Evolutionary conservation across 495 filamentous ascomycete species (phyloP), one percentile per base, ranked within the genome.

Genomic region (Daldinia loculata): DNA sequence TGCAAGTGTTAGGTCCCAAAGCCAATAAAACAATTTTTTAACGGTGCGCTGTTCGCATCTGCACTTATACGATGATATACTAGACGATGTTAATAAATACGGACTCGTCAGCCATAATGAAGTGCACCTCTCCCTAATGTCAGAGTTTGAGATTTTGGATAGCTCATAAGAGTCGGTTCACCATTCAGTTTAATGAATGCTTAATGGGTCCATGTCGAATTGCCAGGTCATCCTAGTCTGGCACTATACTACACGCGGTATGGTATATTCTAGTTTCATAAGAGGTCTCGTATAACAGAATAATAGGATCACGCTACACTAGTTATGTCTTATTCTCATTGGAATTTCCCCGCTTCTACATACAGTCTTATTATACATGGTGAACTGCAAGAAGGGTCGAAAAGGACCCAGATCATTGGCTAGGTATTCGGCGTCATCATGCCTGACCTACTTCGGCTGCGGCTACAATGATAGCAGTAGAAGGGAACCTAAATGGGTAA

Each of bases 281-380:
- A 17, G 14, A 29, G 19, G 52, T 59, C 60, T 72, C 69, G 69
- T 71, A 71, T 71, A 71, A 19, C 14, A 39, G 27, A 12, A 58
- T 39, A 62, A 59, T 51, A 26, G 55, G 48, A 53, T 60, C 19
- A 41, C 55, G 63, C 50, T 67, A 41, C 55, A 58, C 55, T 67
- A 32, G 24, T 36, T 43, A 14, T 17, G 29, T 22, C 9, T 34
- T 67, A 12, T 29, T n/a, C 52, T 48, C 22, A 8, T 45, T 48
- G 29, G 24, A 29, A 9, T 43, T 63, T 67, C 58, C 60, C 64
- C 64, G 59, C 69, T 41, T 51, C 50, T 7, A 32, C 29, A 45
- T 19, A 29, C 17, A 41, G 45, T 50, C 30, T 32, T 32, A 32
- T 32, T 32, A 26, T 26, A 11, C 0, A 8, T 63, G 29, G 14